Percentiles rank a stretch among this genome's conserved stretches.
These are phyloP conservation scores for Mycena maculata DNA, from an alignment of 768 basidiomycete species.

Conservation along the genomic window DNA sequence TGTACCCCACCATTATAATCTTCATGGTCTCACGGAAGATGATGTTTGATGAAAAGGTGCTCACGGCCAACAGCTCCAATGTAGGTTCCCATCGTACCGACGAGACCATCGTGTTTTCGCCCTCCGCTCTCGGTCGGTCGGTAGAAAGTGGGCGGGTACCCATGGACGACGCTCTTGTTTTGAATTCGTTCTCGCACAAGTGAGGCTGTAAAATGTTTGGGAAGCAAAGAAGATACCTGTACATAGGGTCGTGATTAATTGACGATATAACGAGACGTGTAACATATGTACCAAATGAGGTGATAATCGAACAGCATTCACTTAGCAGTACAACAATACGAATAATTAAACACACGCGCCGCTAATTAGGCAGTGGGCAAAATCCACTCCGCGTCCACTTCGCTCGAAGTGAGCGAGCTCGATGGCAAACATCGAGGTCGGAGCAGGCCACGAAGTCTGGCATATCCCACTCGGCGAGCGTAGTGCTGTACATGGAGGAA, in stretches of 20 bases:
- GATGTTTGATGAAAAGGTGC: conserved; percentile 27
- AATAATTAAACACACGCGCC: too few species aligned
- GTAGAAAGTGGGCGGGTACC: background rate
- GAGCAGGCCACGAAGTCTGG: background rate
- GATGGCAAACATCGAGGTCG: background rate
- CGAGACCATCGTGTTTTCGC: conserved; percentile 11
- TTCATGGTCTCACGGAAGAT: conserved; percentile 34
- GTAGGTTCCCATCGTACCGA: conserved; percentile 6
- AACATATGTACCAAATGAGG: too few species aligned
- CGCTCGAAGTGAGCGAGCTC: conserved; percentile 2
- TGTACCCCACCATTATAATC: conserved; percentile 34
- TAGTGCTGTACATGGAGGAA: too few species aligned
- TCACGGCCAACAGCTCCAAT: background rate
- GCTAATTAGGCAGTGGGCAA: background rate
- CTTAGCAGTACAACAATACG: too few species aligned
- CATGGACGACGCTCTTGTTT: conserved; percentile 9
- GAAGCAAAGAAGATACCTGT: too few species aligned
- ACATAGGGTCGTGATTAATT: too few species aligned
- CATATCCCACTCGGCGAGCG: background rate
- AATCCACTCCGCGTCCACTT: background rate
- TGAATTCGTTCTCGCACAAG: conserved; percentile 16
- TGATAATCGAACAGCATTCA: too few species aligned
- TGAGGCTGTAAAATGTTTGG: background rate
- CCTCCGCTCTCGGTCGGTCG: background rate
- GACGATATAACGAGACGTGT: too few species aligned